phyloP scores from a whole-genome alignment of 306 rosid genomes.

The Arachis hypogaea region DNA sequence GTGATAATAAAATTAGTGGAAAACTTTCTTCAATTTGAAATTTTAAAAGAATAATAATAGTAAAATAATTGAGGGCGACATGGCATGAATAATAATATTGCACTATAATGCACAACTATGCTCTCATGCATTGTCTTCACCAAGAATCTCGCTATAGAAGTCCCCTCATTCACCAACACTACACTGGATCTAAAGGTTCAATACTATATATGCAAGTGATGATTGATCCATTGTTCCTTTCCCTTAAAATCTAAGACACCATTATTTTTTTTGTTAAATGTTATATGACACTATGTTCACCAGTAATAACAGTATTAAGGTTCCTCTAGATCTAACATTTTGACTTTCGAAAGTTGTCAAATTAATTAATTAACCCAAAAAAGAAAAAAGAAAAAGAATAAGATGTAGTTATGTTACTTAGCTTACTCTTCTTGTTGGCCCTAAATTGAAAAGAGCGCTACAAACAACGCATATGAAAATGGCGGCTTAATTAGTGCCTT shows the following conservation, averaged over 20 bases:
- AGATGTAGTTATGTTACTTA: too few relatives aligned
- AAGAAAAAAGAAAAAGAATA: too few relatives aligned
- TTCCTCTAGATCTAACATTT: constrained; percentile 16
- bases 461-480: constrained; percentile 5
- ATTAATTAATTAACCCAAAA: background rate
- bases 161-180: background rate
- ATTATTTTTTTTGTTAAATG: background rate
- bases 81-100: too few relatives aligned
- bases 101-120: background rate
- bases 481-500: constrained; percentile 3
- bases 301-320: background rate
- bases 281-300: background rate
- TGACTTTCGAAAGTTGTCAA: background rate
- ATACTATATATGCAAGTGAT: background rate
- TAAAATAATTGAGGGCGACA: background rate
- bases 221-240: background rate
- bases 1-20: background rate
- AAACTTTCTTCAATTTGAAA: background rate
- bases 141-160: constrained; percentile 13
- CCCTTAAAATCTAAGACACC: constrained; percentile 13
- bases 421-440: constrained; percentile 14
- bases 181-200: constrained; percentile 10
- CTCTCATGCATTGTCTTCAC: constrained; percentile 16
- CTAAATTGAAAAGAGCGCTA: constrained; percentile 7
- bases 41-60: background rate